A percentile compares a stretch with the other conserved stretches of the same genome.
Conservation (phyloP, 1,284 basidiomycete genomes). For the Mrakiaceae sp. region DNA sequence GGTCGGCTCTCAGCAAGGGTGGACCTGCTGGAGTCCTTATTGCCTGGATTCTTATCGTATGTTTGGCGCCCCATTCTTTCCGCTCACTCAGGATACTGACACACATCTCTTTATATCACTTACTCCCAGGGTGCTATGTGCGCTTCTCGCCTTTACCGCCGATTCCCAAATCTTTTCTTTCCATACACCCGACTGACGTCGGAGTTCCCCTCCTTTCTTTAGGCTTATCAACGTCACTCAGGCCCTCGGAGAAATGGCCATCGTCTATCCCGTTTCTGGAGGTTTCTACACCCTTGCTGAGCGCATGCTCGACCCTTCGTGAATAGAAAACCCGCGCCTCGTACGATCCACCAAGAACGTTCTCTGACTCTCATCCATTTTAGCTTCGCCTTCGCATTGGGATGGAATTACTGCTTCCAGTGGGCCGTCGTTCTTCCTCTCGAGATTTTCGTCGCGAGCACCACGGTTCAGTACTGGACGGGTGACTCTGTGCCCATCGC, state of each 20-base stretch:
- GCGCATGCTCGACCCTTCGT: constrained; percentile 29
- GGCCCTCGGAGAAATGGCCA: constrained; percentile 38
- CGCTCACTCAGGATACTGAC: no score
- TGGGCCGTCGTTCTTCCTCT: constrained; percentile 40
- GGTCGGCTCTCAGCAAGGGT: constrained; percentile 35
- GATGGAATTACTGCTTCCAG: constrained; percentile 34
- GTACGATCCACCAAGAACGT: no score
- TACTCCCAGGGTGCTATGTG: neutral
- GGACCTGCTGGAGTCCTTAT: constrained; percentile 40
- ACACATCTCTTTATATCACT: neutral
- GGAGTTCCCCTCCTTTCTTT: neutral
- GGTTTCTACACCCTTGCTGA: constrained; percentile 36
- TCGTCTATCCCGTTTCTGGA: constrained; percentile 38
- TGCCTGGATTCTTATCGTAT: constrained; percentile 27
- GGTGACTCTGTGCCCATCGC: constrained; percentile 25
- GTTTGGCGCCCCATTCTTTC: neutral
- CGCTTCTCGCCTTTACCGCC: no score
- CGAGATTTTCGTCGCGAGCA: constrained; percentile 34
- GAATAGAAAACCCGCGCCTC: constrained; percentile 20
- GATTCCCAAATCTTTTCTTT: neutral
- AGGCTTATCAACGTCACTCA: constrained; percentile 29
- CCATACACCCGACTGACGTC: neutral
- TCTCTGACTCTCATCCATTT: no score
- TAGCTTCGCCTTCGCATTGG: constrained; percentile 28
- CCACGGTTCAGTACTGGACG: constrained; percentile 32